Base-by-base conservation (phyloP, 2,329 filamentous ascomycete genomes). In the Trichocomaceae sp. region DNA sequence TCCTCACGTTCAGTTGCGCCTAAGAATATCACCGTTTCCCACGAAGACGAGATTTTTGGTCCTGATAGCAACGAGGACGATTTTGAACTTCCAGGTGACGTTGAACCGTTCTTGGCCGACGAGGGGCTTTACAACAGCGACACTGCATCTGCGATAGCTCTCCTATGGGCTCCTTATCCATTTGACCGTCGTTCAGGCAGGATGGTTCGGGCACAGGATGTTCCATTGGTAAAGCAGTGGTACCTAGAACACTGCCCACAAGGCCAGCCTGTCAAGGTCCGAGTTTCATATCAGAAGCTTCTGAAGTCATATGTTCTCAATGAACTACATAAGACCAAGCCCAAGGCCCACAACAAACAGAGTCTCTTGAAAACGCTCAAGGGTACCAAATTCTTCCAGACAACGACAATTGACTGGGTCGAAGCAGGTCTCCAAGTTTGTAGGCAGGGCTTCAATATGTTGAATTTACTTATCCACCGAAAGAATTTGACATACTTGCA, bases 401-500 rank as follows among this genome's bases (percentile, higher is more conserved):
- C 97, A 73, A 99, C 93, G 2, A 96, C 90, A 8, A 97, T 99
- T 60, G 93, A 99, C 70, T 99, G 93, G 93, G 93, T 99, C 42
- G 93, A 99, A 76, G 93, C 95, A 63, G 93, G 95, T 75, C 80
- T 99, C 67, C 95, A 99, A 75, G 93, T 99, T 59, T 99, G 93
- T 71, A 85, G 93, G 50, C 93, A 99, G 70, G 93, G 93, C 54
- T 99, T 96, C 79, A 99, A 99, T 75, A 99, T 99, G 92, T 79
- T 99, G 57, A 99, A 99, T 66, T 79, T 99, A 52, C 78, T 99
- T 62, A 99, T 99, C 62, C 93, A 99, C 69, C 87, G 93, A 65
- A 99, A 99, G 79, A 99, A 99, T 71, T 76, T 99, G 63, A 99
- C 93, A 0, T 99, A 99, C 68, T 81, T 99, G 54, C 95, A 99